phyloP scores from a whole-genome alignment of 495 filamentous ascomycete genomes.

The Umbilicaria muhlenbergii region DNA sequence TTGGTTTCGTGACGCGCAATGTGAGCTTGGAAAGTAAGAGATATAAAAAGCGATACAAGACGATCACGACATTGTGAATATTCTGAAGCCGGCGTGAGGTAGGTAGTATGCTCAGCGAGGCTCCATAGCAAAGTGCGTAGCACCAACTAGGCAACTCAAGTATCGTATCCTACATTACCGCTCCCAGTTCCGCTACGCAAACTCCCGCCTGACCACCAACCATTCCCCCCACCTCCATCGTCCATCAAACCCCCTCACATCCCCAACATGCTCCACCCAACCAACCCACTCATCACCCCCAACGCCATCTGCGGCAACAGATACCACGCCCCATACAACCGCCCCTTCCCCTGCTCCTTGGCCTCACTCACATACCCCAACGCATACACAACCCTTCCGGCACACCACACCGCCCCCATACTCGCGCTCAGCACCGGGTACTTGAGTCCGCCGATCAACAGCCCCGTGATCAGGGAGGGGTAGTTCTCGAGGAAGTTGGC shows the following conservation, averaged over 20 bases:
- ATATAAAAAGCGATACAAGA: too few species aligned
- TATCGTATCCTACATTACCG: too few species aligned
- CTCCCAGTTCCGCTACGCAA: too few species aligned
- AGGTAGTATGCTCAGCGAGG: too few species aligned
- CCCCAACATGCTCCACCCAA: constrained; percentile 12
- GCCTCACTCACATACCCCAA: constrained; percentile 40
- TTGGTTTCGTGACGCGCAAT: too few species aligned
- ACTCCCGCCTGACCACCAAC: too few species aligned
- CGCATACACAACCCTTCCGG: constrained; percentile 37
- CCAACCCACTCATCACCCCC: constrained; percentile 24
- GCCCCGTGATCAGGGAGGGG: constrained; percentile 36
- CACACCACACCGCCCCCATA: constrained; percentile 40
- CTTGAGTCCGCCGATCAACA: constrained; percentile 31
- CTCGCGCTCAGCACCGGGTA: constrained; percentile 36
- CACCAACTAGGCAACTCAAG: too few species aligned
- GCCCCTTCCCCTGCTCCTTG: constrained; percentile 31
- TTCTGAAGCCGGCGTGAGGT: too few species aligned
- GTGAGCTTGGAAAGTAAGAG: too few species aligned
- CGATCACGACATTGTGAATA: too few species aligned
- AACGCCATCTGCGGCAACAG: constrained; percentile 29
- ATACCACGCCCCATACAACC: constrained; percentile 22
- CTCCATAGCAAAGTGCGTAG: too few species aligned
- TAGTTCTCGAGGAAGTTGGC: constrained; percentile 55
- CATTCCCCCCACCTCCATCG: too few species aligned
- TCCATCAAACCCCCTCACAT: not conserved